Conservation (phyloP, 148 eudicot species). For the Chenopodium album region DNA sequence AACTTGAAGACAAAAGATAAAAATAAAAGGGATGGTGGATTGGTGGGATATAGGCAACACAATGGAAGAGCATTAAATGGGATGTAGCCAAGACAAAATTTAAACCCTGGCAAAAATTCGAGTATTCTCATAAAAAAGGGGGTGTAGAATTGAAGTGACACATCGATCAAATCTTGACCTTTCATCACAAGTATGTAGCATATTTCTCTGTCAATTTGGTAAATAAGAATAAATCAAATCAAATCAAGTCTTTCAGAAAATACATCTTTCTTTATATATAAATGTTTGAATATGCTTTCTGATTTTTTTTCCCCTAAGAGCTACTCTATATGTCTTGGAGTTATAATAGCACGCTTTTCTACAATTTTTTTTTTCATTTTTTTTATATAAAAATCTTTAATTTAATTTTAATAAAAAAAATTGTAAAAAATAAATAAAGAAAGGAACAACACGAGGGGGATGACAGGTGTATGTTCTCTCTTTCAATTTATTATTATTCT, state of each 20-base stretch:
- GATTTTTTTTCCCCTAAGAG: not conserved
- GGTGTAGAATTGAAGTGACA: conserved; percentile 24
- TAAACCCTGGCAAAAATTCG: conserved; percentile 11
- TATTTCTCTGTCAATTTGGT: not conserved
- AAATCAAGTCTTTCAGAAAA: conserved; percentile 29
- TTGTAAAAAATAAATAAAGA: conserved; percentile 3
- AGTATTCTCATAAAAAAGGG: not conserved
- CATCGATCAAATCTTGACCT: conserved; percentile 34
- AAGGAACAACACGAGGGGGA: conserved; percentile 35
- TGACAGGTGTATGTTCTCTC: conserved; percentile 18
- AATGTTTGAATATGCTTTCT: not conserved
- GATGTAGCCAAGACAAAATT: conserved; percentile 34
- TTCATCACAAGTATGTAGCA: not conserved
- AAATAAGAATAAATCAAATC: conserved; percentile 34
- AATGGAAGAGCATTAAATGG: conserved; percentile 34
- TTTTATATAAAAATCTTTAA: not conserved
- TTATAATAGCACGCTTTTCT: not conserved
- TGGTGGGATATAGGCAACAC: conserved; percentile 32
- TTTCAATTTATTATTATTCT: not conserved
- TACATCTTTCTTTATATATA: no score
- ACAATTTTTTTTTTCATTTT: not conserved
- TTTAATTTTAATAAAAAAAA: not conserved
- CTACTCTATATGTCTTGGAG: not conserved
- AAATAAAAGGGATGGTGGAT: not conserved
- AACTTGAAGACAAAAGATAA: no score